Conservation (phyloP, 768 basidiomycete genomes). For the Lactifluus volemus region DNA sequence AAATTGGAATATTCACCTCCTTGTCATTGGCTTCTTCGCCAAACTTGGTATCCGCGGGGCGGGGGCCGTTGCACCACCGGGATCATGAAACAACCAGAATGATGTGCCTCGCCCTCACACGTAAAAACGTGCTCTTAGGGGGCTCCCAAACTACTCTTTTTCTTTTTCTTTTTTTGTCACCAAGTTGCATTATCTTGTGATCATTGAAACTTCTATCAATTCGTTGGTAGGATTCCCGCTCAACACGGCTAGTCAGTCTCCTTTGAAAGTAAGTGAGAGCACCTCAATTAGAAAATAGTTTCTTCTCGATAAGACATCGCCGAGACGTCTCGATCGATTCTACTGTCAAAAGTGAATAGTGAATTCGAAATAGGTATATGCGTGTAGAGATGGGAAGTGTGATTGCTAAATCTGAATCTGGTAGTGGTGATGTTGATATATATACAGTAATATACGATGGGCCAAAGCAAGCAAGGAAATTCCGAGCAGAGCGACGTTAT, state of each 20-base stretch:
- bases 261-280: background rate
- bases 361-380: background rate
- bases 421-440: conserved; percentile 1
- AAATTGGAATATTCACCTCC: background rate
- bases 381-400: background rate
- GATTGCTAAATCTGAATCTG: conserved; percentile 5
- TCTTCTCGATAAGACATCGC: background rate
- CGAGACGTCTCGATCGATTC: background rate
- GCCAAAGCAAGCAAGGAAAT: background rate
- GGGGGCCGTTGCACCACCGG: background rate
- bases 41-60: background rate
- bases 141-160: background rate
- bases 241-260: background rate
- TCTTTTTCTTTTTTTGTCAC: background rate
- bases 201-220: background rate
- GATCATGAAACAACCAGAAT: background rate
- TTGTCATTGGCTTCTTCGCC: background rate
- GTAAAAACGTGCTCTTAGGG: conserved; percentile 1
- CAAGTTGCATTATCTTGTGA: background rate
- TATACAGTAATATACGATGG: conserved; percentile 6
- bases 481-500: conserved; percentile 1
- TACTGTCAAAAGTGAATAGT: background rate
- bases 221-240: background rate
- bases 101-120: background rate
- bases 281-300: background rate